A percentile compares a stretch with the other conserved stretches of the same genome.
Conservation (phyloP, 2,329 filamentous ascomycete genomes). For the Myriangium duriaei region DNA sequence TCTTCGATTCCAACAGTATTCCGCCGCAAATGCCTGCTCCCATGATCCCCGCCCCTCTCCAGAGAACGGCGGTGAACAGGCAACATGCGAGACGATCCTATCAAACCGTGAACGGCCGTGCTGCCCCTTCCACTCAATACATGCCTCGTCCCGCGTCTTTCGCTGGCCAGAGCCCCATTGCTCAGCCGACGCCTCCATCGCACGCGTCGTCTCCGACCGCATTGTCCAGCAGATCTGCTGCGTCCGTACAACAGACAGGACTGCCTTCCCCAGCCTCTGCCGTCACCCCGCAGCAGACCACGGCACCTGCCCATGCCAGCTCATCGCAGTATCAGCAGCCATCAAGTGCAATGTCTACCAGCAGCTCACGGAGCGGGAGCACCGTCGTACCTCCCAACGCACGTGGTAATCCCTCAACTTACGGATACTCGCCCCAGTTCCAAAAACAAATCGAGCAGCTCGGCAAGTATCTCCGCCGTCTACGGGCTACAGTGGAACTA, state of each 20-base stretch:
- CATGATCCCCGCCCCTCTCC: constrained; percentile 52
- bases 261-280: constrained; percentile 50
- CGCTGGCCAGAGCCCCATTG: constrained; percentile 53
- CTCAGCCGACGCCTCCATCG: constrained; percentile 70
- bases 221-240: constrained; percentile 45
- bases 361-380: constrained; percentile 13
- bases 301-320: constrained; percentile 30
- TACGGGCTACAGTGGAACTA: constrained; percentile 41
- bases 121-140: constrained; percentile 8
- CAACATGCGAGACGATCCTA: constrained; percentile 36
- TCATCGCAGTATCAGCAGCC: constrained; percentile 15
- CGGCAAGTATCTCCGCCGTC: constrained; percentile 57
- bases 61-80: constrained; percentile 68
- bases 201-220: constrained; percentile 57
- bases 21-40: constrained; percentile 43
- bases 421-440: constrained; percentile 69
- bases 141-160: constrained; percentile 27
- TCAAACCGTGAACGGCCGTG: constrained; percentile 16
- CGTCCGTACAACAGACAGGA: constrained; percentile 46
- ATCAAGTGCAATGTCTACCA: constrained; percentile 25
- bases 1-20: constrained; percentile 51
- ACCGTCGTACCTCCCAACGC: constrained; percentile 13
- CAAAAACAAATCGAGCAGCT: constrained; percentile 92
- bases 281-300: constrained; percentile 33
- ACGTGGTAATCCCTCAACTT: constrained; percentile 35